Evolutionary conservation across 108 stramenopile species (phyloP), one percentile per base, ranked within the genome.

Genomic region (Thalassiosira profunda): DNA sequence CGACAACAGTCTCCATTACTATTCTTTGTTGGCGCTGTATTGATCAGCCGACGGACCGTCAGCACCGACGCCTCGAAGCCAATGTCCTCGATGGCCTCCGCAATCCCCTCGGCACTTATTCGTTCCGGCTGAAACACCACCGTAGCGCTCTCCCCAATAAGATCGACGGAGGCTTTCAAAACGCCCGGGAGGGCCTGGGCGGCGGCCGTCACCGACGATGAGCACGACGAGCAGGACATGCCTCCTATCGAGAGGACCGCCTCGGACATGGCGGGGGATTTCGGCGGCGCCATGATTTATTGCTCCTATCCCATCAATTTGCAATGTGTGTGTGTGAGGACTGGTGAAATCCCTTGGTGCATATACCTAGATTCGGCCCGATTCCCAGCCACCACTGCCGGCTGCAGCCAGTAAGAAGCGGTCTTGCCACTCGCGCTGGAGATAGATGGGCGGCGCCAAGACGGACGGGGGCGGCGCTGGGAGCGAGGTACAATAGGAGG

Each of bases 161-260:
- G 48, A 20, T 81, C 70, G 35, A 78, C 76, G 6, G 70, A 38
- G 1, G 49, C 58, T 18, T 48, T 17, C n/a, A 37, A 31, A 10
- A 75, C 70, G n/a, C 59, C 60, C 2, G 55, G 17, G 6, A 69
- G 21, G 17, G 71, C 52, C 15, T 72, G 58, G 7, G 69, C 33
- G 12, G 72, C 66, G 7, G 67, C 17, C 41, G 45, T 41, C 15
- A 84, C 76, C 15, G 79, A 65, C 9, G 74, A 70, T 5, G 79
- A 72, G 66, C 84, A 84, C 23, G 80, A 81, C 9, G 74, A 62
- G 57, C 84, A 84, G 17, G 80, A 67, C 80, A 84, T 80, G 24
- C 84, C 84, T 4, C 40, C 31, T 20, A 84, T 48, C 33, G 80
- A 64, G 36, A 84, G 70, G n/a, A 56, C 33, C 0, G 62, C 74